Evolutionary conservation across 2,329 filamentous ascomycete genomes (phyloP).

Genomic region (Aspergillus sp.): DNA sequence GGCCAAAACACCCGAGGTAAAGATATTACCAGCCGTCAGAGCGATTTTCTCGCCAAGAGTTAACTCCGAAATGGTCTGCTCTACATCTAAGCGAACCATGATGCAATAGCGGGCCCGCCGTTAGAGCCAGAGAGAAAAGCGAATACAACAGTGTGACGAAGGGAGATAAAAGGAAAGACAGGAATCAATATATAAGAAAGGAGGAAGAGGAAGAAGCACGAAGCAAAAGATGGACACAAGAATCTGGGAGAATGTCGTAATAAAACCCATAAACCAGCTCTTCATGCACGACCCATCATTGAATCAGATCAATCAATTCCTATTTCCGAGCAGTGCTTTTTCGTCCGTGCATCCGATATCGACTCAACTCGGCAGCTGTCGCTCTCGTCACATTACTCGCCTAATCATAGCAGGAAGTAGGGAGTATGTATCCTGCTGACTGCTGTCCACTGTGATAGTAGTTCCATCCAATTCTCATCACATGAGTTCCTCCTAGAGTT

Average conservation of each 20-base stretch:
- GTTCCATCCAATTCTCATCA: no score
- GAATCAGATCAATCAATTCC: no score
- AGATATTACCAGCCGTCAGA: slow-evolving; percentile 26
- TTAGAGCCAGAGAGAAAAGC: not conserved
- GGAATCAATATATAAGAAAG: not conserved
- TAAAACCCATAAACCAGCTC: not conserved
- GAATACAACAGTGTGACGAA: not conserved
- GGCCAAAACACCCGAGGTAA: not conserved
- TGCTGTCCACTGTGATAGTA: no score
- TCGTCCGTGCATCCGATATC: no score
- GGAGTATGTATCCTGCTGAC: no score
- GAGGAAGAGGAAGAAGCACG: not conserved
- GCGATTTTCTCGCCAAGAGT: slow-evolving; percentile 54
- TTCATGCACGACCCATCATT: no score
- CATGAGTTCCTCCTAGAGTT: no score
- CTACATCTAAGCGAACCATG: slow-evolving; percentile 32
- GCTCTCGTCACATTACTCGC: no score
- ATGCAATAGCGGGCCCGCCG: slow-evolving; percentile 3
- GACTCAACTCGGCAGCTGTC: no score
- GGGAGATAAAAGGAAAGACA: not conserved
- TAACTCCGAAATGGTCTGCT: slow-evolving; percentile 47
- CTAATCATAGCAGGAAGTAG: no score
- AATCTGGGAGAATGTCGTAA: not conserved
- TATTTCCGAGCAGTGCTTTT: no score
- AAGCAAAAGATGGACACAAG: not conserved